phyloP scores from a whole-genome alignment of 23 red algal species.

The Gracilariopsis chorda region DNA sequence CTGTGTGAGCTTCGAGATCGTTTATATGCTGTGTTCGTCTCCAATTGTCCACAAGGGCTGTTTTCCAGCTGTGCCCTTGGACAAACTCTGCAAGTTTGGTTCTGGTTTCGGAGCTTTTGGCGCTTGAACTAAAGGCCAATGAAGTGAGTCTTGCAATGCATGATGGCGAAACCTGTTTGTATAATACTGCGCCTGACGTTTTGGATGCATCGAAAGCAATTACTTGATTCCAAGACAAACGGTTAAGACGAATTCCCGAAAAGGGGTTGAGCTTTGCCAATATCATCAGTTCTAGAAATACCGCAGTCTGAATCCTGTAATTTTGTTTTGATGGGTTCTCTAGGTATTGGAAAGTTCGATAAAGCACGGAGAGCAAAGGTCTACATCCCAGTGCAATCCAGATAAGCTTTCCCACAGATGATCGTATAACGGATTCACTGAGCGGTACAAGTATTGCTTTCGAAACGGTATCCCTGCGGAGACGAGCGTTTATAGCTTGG shows the following conservation, averaged over 20 bases:
- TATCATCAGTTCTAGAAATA: too few species aligned
- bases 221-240: background rate
- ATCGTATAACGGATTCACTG: background rate
- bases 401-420: background rate
- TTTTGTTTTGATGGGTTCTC: background rate
- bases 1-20: background rate
- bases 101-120: too few species aligned
- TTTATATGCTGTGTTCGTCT: background rate
- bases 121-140: too few species aligned
- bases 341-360: background rate
- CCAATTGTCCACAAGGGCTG: background rate
- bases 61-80: background rate
- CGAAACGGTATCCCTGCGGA: too few species aligned
- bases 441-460: too few species aligned
- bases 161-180: background rate
- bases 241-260: too few species aligned
- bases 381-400: background rate
- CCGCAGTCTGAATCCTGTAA: too few species aligned
- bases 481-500: background rate
- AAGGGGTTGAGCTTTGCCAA: too few species aligned
- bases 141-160: background rate
- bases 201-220: conserved; percentile 16
- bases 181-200: background rate
- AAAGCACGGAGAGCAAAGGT: background rate
- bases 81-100: background rate